Base-by-base conservation (phyloP, 73 alveolate genomes). In the Effrenium voratum region DNA sequence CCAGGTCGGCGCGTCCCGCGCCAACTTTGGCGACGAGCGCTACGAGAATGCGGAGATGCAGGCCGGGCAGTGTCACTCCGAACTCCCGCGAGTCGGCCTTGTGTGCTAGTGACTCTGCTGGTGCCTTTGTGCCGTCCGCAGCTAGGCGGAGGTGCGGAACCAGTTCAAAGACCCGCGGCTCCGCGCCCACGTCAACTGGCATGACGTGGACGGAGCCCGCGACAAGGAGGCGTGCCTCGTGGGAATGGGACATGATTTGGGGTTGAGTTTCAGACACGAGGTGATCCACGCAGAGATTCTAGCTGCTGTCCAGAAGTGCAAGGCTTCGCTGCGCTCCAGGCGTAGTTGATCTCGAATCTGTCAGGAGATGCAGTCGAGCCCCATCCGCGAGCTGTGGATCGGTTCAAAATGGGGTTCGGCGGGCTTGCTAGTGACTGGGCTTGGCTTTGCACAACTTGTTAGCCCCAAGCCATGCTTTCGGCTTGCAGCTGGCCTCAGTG, bases 21-120 rank as follows among this genome's bases (percentile, higher is more conserved):
- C 98, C 36, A 91, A 70, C 63, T 91, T 70, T 38, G 98, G 98
- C 5, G 98, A 91, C 60, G 98, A 91, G 88, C 98, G 98, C 43
- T 91, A 91, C 72, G 95, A 87, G 60, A 60, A 87, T 22, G 84
- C 95, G 41, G 85, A 47, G 73, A 63, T 87, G 95, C 95, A 87
- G 93, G 93, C 93, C 75, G 36, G 6, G 68, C 12, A 2, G 44
- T 52, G 1, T 38, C 15, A 38, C 44, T 8, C 5, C 26, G 16
- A 5, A 41, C 16, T n/a, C 8, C 30, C 76, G 30, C 30, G 28
- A 19, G n/a, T 49, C 5, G 40, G 36, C n/a, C 16, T 12, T 24
- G 32, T 15, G 8, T 13, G 28, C 46, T 68, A 2, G 4, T 60
- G 19, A 6, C 34, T 5, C 19, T 12, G 19, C 8, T 22, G 15